Base-by-base conservation (phyloP, 2,329 filamentous ascomycete genomes). In the Ascomycota sp. region DNA sequence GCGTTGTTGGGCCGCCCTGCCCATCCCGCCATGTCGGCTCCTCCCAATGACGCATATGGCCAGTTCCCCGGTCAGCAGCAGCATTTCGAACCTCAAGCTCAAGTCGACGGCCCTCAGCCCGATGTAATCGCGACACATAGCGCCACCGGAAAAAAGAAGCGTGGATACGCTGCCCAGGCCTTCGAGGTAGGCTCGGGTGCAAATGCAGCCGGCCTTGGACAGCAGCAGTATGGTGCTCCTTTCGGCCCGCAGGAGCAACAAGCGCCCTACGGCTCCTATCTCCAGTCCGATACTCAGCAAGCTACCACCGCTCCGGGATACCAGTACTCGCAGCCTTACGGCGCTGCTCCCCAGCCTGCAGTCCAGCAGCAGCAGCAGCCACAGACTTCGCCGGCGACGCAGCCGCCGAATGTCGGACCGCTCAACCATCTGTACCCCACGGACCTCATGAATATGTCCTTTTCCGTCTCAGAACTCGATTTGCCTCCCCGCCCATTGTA, bases 341-440 rank as follows among this genome's bases (percentile, higher is more conserved):
- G 55, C 35, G 47, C 55, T 31, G n/a, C n/a, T n/a, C 49, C 53
- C 20, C 55, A 57, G 41, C 48, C 54, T 21, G 50, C 41, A 26
- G 45, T 43, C 12, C 46, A 34, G 12, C 32, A 27, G 34, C 65
- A 65, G 42, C 52, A 52, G 30, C 46, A 65, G 37, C 58, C 61
- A 29, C 61, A 59, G 50, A 63, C 59, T 30, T 56, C 36, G 23
- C 41, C 50, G 35, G 40, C 35, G 23, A 39, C 61, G n/a, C 55
- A 53, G 36, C 45, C 50, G 17, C 41, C 44, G 38, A 51, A 53
- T 43, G 56, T 46, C 41, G 62, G 57, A 40, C 61, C 57, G 41
- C 59, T 93, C 41, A 95, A 94, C 56, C 81, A 86, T 55, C 69
- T 95, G 35, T 86, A 89, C 50, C 80, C 85, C 12, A 86, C 83